Base-by-base conservation (phyloP, 176 grass and related monocot species). In the Oryza glaberrima region DNA sequence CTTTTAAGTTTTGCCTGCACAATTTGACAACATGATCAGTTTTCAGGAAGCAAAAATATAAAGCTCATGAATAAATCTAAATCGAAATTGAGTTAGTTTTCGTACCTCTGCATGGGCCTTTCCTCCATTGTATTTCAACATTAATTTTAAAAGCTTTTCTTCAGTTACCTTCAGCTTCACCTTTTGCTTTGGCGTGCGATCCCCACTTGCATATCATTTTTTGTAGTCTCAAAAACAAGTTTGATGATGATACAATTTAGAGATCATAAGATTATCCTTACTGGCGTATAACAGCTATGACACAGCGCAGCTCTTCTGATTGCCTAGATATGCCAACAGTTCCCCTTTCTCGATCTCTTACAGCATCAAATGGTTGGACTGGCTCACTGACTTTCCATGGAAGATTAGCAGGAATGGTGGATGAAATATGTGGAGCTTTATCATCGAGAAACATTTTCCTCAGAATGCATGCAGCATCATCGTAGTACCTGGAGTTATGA, bases 101-200 rank as follows among this genome's bases (percentile, higher is more conserved):
- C 22, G 11, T 54, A 98, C 95, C 95, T 98, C 95, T 46, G 47
- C 20, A 48, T 81, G 90, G 72, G 95, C 43, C 76, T 93, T 98
- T 86, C 92, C 95, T n/a, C 89, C 87, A 85, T 98, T 98, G 83
- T 98, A 98, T 88, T 98, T 98, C 72, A 98, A 73, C 90, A 98
- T 93, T 82, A 98, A 87, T 88, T 98, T 95, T 56, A 98, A 83
- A 77, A 98, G 88, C 72, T 93, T 98, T 84, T 98, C 95, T 90
- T 98, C 92, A 23, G 89, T 98, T 80, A 95, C 91, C 78, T 95
- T 98, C 82, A 98, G 85, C 73, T 98, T 98, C 65, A 98, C 95
- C 72, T 98, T 98, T 77, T 98, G 95, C 89, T 98, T 98, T 80
- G 95, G 95, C 76, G 92, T 98, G 77, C 95, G 92, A 86, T 98